Percentiles rank a stretch among this genome's conserved stretches.
phyloP scores from a whole-genome alignment of 1,284 basidiomycete species.

The Fistulina hepatica region DNA sequence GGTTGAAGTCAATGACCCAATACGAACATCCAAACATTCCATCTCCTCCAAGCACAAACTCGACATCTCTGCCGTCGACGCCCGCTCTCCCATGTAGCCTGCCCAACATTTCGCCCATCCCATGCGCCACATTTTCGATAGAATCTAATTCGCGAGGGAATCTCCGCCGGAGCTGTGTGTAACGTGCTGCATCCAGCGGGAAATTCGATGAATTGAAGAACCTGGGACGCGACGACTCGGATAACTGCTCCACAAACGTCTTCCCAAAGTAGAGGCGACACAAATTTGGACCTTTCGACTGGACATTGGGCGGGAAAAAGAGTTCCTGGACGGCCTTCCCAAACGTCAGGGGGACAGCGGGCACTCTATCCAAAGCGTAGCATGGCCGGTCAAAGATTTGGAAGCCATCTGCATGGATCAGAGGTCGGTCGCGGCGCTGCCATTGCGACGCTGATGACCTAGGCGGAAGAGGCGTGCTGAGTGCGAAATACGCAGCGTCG shows the following conservation, averaged over 20 bases:
- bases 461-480: background rate
- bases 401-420: background rate
- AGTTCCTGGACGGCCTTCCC: background rate
- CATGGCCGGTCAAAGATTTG: background rate
- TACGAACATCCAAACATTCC: slow-evolving; percentile 11
- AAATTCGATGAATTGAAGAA: slow-evolving; percentile 9
- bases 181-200: slow-evolving; percentile 16
- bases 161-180: slow-evolving; percentile 8
- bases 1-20: slow-evolving; percentile 25
- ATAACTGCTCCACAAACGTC: background rate
- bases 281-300: slow-evolving; percentile 4
- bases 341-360: background rate
- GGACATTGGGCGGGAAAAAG: background rate
- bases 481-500: background rate
- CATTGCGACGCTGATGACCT: too few species aligned
- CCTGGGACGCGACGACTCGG: background rate
- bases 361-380: slow-evolving; percentile 2
- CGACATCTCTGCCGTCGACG: slow-evolving; percentile 24
- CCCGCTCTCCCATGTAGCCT: slow-evolving; percentile 18
- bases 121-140: slow-evolving; percentile 17
- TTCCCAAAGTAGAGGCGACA: slow-evolving; percentile 17
- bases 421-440: too few species aligned
- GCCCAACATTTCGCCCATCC: slow-evolving; percentile 23
- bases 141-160: slow-evolving; percentile 6
- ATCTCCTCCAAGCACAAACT: slow-evolving; percentile 23